phyloP scores from a whole-genome alignment of 768 basidiomycete species.

The Artomyces pyxidatus region DNA sequence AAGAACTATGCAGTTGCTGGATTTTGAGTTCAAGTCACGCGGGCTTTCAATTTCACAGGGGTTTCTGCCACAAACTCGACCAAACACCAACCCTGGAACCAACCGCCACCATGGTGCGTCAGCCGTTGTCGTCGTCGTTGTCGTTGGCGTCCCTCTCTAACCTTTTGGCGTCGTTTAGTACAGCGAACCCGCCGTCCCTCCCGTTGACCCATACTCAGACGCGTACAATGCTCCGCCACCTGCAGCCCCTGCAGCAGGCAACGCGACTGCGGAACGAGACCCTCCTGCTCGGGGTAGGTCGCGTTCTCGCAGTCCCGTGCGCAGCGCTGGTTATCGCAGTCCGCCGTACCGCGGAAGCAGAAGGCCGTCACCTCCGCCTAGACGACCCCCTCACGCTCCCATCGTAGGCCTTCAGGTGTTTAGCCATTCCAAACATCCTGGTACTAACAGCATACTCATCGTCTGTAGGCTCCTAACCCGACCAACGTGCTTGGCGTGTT shows the following conservation, averaged over 20 bases:
- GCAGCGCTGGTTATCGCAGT: slow-evolving; percentile 59
- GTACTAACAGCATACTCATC: slow-evolving; percentile 27
- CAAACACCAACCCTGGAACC: slow-evolving; percentile 23
- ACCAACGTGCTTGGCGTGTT: slow-evolving; percentile 94
- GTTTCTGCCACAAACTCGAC: slow-evolving; percentile 18
- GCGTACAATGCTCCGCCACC: slow-evolving; percentile 65
- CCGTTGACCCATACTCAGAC: slow-evolving; percentile 77
- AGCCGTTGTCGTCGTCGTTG: slow-evolving; percentile 9
- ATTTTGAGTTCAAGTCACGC: slow-evolving; percentile 31
- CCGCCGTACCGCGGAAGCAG: slow-evolving; percentile 45
- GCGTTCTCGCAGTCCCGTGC: slow-evolving; percentile 55
- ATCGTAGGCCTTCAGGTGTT: slow-evolving; percentile 39
- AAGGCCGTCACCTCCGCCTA: slow-evolving; percentile 44
- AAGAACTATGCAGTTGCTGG: slow-evolving; percentile 50
- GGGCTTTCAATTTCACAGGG: slow-evolving; percentile 15
- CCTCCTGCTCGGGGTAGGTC: slow-evolving; percentile 54
- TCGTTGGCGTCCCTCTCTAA: slow-evolving; percentile 4
- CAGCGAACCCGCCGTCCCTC: slow-evolving; percentile 47
- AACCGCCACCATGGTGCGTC: slow-evolving; percentile 63
- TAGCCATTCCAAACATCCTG: slow-evolving; percentile 17
- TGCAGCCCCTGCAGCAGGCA: slow-evolving; percentile 30
- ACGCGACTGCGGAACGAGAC: slow-evolving; percentile 46
- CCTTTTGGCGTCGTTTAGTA: slow-evolving; percentile 37
- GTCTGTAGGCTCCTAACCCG: slow-evolving; percentile 72
- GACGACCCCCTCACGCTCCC: slow-evolving; percentile 63